Evolutionary conservation across 2,329 filamentous ascomycete species (phyloP).

Genomic region (Colletotrichum horii): DNA sequence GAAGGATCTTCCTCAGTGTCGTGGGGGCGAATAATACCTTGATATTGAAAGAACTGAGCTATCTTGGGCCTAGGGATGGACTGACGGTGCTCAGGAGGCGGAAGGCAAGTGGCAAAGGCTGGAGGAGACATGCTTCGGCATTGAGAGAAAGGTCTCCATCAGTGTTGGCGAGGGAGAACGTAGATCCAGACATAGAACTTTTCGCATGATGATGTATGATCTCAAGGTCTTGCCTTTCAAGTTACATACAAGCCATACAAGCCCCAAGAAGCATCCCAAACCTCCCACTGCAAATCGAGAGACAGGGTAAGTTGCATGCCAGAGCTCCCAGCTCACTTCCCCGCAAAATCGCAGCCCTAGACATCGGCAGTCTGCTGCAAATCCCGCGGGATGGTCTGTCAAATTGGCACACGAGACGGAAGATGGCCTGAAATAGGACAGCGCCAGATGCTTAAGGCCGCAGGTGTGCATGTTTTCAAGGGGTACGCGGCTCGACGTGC

Average conservation of each 20-base stretch:
- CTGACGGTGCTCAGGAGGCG: background rate
- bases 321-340: background rate
- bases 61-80: background rate
- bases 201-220: background rate
- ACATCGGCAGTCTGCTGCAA: background rate
- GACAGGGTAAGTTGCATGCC: background rate
- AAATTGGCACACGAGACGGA: background rate
- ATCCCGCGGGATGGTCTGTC: background rate
- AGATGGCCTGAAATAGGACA: background rate
- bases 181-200: background rate
- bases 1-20: background rate
- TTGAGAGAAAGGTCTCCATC: rapidly evolving
- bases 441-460: background rate
- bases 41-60: background rate
- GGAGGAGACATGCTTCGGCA: rapidly evolving
- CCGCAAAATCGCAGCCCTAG: background rate
- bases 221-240: background rate
- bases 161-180: background rate
- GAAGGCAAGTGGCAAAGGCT: background rate
- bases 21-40: background rate
- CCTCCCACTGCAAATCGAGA: background rate
- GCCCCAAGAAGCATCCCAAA: background rate
- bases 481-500: background rate
- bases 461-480: background rate
- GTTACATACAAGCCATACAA: rapidly evolving